A percentile compares a stretch with the other conserved stretches of the same genome.
Conservation (phyloP, 108 stramenopile genomes). For the Ochromonas danica region DNA sequence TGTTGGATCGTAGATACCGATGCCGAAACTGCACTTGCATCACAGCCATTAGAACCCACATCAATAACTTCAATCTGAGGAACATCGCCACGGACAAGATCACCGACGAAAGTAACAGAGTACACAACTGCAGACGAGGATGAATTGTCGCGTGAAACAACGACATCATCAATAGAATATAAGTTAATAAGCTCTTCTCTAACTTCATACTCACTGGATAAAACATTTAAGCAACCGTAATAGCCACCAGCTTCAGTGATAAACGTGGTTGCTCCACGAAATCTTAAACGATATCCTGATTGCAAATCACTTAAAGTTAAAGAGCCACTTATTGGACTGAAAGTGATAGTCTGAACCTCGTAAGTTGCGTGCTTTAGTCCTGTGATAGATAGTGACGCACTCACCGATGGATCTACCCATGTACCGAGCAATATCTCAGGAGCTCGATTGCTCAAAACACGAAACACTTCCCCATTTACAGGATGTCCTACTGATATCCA, state of each 20-base stretch:
- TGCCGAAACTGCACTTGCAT: neutral
- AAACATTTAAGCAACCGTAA: slow-evolving; percentile 45
- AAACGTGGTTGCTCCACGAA: slow-evolving; percentile 46
- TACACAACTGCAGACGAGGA: slow-evolving; percentile 44
- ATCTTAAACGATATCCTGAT: slow-evolving; percentile 41
- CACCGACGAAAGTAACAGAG: slow-evolving; percentile 66
- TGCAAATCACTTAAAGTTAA: neutral
- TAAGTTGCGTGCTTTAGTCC: slow-evolving; percentile 62
- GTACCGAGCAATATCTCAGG: slow-evolving; percentile 51
- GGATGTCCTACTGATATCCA: slow-evolving; percentile 69
- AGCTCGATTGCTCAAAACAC: slow-evolving; percentile 60
- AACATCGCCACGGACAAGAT: slow-evolving; percentile 67
- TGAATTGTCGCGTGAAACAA: slow-evolving; percentile 31
- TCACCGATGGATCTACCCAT: slow-evolving; percentile 49
- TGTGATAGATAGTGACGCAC: slow-evolving; percentile 53
- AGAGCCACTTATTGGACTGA: neutral
- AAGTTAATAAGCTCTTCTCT: slow-evolving; percentile 62
- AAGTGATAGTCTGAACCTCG: slow-evolving; percentile 62
- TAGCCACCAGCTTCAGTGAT: slow-evolving; percentile 38
- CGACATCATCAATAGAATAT: slow-evolving; percentile 42
- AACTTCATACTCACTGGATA: slow-evolving; percentile 43
- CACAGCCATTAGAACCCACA: slow-evolving; percentile 47
- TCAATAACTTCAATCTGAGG: slow-evolving; percentile 53
- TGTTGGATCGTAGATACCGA: slow-evolving; percentile 36
- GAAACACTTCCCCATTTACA: slow-evolving; percentile 62